These are phyloP conservation scores for Bipolaris gigantea DNA, from an alignment of 2,329 filamentous ascomycete species.

Conservation along the genomic window DNA sequence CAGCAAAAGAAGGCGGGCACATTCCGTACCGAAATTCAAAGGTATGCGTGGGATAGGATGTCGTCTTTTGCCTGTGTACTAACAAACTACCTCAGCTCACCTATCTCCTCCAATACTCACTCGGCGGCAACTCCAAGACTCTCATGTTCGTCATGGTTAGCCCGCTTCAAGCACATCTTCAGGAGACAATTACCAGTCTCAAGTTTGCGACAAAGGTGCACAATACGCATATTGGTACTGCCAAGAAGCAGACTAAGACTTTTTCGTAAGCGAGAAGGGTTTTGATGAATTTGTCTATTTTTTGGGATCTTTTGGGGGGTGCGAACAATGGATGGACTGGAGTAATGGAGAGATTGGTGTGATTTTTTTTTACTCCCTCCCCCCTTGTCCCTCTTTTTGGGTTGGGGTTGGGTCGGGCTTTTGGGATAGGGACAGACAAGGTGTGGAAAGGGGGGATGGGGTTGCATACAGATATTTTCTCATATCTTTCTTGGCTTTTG, in stretches of 20 bases:
- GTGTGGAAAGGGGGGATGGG: too few relatives aligned
- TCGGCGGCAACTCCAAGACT: constrained; percentile 94
- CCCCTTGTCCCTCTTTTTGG: too few relatives aligned
- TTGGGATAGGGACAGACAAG: too few relatives aligned
- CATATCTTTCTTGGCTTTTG: background rate
- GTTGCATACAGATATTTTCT: background rate
- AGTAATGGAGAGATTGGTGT: too few relatives aligned
- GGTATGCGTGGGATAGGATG: constrained; percentile 50
- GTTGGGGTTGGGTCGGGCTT: too few relatives aligned
- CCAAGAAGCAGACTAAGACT: constrained; percentile 71
- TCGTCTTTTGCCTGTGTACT: too few relatives aligned
- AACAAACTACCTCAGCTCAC: constrained; percentile 62
- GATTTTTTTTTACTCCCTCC: too few relatives aligned
- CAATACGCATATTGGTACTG: constrained; percentile 90
- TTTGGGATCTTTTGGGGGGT: background rate
- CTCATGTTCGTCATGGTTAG: constrained; percentile 99
- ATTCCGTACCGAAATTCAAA: constrained; percentile 96
- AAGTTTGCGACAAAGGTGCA: constrained; percentile 95
- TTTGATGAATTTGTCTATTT: background rate
- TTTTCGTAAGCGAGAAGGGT: background rate
- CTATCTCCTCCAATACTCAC: constrained; percentile 88
- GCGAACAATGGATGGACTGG: background rate
- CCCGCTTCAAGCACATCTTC: constrained; percentile 84
- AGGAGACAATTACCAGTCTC: constrained; percentile 91
- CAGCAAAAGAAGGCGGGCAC: constrained; percentile 74